phyloP scores from a whole-genome alignment of 2,329 filamentous ascomycete genomes.

The Hypomyces perniciosus region DNA sequence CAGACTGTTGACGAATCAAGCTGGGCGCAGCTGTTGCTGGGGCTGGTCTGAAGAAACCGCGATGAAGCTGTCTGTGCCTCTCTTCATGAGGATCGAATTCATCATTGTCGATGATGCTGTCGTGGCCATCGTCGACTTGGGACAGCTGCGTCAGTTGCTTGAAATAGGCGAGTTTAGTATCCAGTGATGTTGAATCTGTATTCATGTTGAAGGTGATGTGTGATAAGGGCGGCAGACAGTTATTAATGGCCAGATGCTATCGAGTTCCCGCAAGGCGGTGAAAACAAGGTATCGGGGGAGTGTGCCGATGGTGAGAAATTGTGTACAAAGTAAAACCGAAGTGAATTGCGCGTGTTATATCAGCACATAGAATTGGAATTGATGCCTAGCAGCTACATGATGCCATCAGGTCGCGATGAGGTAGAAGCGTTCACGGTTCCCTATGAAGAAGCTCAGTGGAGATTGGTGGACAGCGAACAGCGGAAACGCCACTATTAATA shows the following conservation, averaged over 20 bases:
- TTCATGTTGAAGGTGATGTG: not conserved
- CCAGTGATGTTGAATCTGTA: constrained; percentile 14
- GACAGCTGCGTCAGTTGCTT: constrained; percentile 29
- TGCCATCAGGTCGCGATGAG: too few species aligned
- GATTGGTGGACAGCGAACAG: not conserved
- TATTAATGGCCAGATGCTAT: too few species aligned
- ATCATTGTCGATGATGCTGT: constrained; percentile 23
- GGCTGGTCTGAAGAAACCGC: constrained; percentile 23
- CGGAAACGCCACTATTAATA: too few species aligned
- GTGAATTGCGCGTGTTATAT: too few species aligned
- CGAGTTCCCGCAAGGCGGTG: too few species aligned
- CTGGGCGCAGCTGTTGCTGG: constrained; percentile 2
- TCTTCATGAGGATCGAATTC: constrained; percentile 26
- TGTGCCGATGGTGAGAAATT: not conserved
- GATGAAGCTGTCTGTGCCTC: constrained; percentile 25
- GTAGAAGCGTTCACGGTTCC: too few species aligned
- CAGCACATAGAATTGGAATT: not conserved
- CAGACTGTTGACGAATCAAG: not conserved
- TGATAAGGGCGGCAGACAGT: not conserved
- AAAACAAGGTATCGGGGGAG: not conserved
- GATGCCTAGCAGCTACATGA: not conserved
- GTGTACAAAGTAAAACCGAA: not conserved
- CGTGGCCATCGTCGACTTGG: not conserved
- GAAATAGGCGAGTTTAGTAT: constrained; percentile 44
- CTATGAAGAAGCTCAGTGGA: not conserved